phyloP scores from a whole-genome alignment of 441 rosid species.

The Erysimum cheiri region DNA sequence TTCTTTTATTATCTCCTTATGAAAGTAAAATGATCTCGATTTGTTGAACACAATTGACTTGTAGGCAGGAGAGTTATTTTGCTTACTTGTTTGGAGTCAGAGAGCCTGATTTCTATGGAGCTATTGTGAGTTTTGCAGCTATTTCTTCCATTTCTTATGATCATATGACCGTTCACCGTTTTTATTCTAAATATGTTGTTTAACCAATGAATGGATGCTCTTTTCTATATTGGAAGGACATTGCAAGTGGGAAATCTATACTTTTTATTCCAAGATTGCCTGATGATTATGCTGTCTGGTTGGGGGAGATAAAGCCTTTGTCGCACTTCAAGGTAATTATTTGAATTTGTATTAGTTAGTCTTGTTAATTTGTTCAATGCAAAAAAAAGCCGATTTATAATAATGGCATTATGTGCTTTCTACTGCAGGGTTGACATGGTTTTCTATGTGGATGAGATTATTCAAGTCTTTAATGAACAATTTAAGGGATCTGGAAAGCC shows the following conservation, averaged over 20 bases:
- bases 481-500: slow-evolving; percentile 66
- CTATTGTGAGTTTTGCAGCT: slow-evolving; percentile 68
- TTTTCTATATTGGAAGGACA: slow-evolving; percentile 60
- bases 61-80: slow-evolving; percentile 93
- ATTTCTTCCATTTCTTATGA: slow-evolving; percentile 1
- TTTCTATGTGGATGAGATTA: slow-evolving; percentile 76
- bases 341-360: not conserved
- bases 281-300: slow-evolving; percentile 90
- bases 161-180: not conserved
- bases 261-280: slow-evolving; percentile 85
- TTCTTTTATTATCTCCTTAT: not conserved
- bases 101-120: slow-evolving; percentile 90
- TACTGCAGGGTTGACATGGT: slow-evolving; percentile 66
- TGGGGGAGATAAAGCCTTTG: slow-evolving; percentile 82
- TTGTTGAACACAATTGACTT: slow-evolving; percentile 25
- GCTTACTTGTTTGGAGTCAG: slow-evolving; percentile 86
- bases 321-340: slow-evolving; percentile 65
- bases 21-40: not conserved
- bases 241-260: slow-evolving; percentile 75
- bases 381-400: no score
- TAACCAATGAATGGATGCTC: not conserved
- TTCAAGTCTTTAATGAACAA: slow-evolving; percentile 55
- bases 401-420: not conserved
- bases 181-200: not conserved
- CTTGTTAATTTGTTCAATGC: not conserved